Conservation (phyloP, 2,329 filamentous ascomycete species). For the Diplodia corticola region DNA sequence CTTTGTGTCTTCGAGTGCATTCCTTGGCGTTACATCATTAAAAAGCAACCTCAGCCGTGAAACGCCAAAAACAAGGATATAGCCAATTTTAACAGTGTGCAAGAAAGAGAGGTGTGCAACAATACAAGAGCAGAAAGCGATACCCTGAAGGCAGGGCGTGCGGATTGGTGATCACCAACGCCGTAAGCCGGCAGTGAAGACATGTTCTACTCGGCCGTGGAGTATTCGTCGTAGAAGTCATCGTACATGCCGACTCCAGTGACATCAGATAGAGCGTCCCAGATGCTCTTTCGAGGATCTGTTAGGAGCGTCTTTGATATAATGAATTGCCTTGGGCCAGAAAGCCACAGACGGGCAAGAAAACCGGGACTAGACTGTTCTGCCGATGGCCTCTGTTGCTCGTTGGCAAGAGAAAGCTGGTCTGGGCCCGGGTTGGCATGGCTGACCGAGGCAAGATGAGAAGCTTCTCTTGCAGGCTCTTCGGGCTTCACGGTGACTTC, state of each 20-base stretch:
- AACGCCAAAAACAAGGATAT: neutral
- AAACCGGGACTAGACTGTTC: neutral
- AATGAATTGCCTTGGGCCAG: neutral
- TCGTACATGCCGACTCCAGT: conserved; percentile 18
- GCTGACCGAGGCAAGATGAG: neutral
- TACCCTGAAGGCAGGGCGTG: neutral
- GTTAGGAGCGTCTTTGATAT: neutral
- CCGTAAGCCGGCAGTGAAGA: neutral
- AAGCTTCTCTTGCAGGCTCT: neutral
- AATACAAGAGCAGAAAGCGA: conserved; percentile 15
- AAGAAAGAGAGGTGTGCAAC: neutral
- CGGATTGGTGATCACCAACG: neutral
- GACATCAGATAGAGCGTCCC: conserved; percentile 16
- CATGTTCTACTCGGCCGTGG: neutral
- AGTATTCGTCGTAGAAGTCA: conserved; percentile 20
- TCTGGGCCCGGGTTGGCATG: neutral
- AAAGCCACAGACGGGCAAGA: conserved; percentile 3
- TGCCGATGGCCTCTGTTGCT: neutral
- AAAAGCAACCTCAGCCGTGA: neutral
- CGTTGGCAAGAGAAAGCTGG: neutral
- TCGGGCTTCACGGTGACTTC: neutral
- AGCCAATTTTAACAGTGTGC: conserved; percentile 8
- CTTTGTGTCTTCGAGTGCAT: neutral
- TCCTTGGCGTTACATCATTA: conserved; percentile 8
- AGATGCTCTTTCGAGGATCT: conserved; percentile 19